Conservation (phyloP, 129 eudicot species). For the Heracleum sosnowskyi region DNA sequence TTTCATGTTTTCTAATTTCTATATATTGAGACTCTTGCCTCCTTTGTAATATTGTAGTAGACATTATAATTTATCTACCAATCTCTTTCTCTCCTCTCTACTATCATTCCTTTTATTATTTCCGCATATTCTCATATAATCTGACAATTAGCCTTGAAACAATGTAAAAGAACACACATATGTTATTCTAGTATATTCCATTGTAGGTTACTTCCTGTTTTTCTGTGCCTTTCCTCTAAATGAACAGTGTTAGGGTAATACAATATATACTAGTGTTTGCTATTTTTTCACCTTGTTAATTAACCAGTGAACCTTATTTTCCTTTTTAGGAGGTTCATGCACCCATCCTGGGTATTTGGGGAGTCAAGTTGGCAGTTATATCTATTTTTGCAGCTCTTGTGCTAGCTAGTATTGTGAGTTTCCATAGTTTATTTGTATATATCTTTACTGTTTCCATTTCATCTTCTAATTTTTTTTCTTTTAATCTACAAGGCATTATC, state of each 20-base stretch:
- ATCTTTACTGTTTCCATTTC: neutral
- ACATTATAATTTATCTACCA: too few species aligned
- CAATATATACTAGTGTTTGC: neutral
- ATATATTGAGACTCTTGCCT: too few species aligned
- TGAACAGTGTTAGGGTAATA: neutral
- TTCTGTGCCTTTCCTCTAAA: too few species aligned
- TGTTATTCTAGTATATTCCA: too few species aligned
- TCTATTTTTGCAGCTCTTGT: conserved; percentile 65
- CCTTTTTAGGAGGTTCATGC: conserved; percentile 82
- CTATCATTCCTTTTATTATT: too few species aligned
- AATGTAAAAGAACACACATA: too few species aligned
- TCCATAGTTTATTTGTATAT: neutral
- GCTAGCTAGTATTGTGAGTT: conserved; percentile 92
- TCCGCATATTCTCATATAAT: too few species aligned
- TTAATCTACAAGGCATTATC: conserved; percentile 60
- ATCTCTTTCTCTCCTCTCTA: too few species aligned
- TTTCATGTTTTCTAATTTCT: too few species aligned
- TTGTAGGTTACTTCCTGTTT: too few species aligned
- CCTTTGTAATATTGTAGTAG: too few species aligned
- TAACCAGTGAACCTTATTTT: conserved; percentile 4
- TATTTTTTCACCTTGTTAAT: neutral
- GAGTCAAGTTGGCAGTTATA: conserved; percentile 64
- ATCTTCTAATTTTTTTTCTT: conserved; percentile 10
- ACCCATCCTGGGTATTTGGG: conserved; percentile 75
- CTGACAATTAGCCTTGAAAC: too few species aligned